phyloP scores from a whole-genome alignment of 495 filamentous ascomycete genomes.

The Talaromyces ruber region DNA sequence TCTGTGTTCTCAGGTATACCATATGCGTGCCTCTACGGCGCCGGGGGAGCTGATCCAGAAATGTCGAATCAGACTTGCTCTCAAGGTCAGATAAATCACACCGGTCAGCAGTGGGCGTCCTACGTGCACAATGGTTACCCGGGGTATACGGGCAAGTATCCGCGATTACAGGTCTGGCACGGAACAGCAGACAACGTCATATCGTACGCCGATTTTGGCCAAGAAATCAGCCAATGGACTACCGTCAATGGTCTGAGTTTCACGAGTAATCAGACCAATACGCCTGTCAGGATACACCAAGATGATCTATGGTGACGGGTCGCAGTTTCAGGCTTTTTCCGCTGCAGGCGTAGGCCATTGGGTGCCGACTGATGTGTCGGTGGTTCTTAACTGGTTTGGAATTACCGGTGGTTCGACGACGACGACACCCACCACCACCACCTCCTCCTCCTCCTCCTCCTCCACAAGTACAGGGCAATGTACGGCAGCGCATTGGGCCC shows the following conservation, averaged over 20 bases:
- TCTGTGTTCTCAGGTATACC: conserved; percentile 52
- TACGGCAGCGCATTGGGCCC: conserved; percentile 27
- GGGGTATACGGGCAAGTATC: conserved; percentile 44
- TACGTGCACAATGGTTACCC: conserved; percentile 44
- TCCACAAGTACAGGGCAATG: conserved; percentile 7
- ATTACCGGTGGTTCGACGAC: conserved; percentile 5
- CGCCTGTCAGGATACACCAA: conserved; percentile 31
- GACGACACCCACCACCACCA: conserved; percentile 19
- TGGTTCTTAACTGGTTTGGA: conserved; percentile 44
- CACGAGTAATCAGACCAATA: conserved; percentile 24
- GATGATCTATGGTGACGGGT: conserved; percentile 40
- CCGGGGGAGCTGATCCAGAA: neutral
- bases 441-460: conserved; percentile 10
- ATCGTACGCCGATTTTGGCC: conserved; percentile 33
- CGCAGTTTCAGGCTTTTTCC: conserved; percentile 36
- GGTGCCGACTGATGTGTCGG: conserved; percentile 37
- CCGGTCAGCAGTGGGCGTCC: conserved; percentile 40
- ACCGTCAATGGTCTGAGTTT: conserved; percentile 35
- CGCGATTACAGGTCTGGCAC: conserved; percentile 50
- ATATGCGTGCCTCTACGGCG: conserved; percentile 49
- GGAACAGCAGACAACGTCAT: conserved; percentile 42
- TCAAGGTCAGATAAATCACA: conserved; percentile 34
- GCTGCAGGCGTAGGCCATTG: conserved; percentile 40
- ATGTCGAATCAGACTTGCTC: conserved; percentile 43
- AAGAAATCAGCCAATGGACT: conserved; percentile 54